A percentile compares a stretch with the other conserved stretches of the same genome.
These are phyloP conservation scores for Silene vulgaris DNA, from an alignment of 179 eudicot genomes.

Conservation along the genomic window DNA sequence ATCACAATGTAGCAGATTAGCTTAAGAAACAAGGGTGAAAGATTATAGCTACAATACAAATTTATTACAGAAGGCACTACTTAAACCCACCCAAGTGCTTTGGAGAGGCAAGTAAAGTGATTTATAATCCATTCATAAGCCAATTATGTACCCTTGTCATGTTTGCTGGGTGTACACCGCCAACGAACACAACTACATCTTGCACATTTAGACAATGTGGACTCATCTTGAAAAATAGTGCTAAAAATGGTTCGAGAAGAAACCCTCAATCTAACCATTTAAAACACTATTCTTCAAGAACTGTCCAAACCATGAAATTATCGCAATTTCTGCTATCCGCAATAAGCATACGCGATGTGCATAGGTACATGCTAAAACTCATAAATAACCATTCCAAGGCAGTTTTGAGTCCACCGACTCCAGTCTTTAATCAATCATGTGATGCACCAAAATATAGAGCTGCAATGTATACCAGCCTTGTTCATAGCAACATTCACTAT, in stretches of 20 bases:
- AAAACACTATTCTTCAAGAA: constrained; percentile 43
- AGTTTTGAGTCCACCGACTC: background rate
- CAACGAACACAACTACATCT: constrained; percentile 22
- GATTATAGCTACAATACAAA: background rate
- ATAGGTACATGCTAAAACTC: constrained; percentile 15
- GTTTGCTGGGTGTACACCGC: constrained; percentile 13
- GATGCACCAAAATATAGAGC: background rate
- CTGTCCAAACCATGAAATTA: constrained; percentile 30
- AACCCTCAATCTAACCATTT: constrained; percentile 47
- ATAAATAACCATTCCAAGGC: constrained; percentile 1
- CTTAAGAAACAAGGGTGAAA: background rate
- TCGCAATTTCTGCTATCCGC: constrained; percentile 12
- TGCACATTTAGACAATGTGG: constrained; percentile 24
- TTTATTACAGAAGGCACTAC: background rate
- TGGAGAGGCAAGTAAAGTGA: background rate
- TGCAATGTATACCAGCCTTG: constrained; percentile 7
- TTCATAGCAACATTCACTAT: constrained; percentile 12
- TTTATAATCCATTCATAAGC: constrained; percentile 6
- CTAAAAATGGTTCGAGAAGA: constrained; percentile 41
- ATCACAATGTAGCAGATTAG: background rate
- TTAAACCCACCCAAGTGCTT: background rate
- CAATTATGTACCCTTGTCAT: constrained; percentile 21
- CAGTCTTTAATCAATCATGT: background rate
- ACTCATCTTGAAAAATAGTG: constrained; percentile 45
- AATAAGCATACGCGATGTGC: constrained; percentile 17